These are phyloP conservation scores for Chimonanthus salicifolius DNA, from an alignment of 164 flowering plant species.

Conservation along the genomic window DNA sequence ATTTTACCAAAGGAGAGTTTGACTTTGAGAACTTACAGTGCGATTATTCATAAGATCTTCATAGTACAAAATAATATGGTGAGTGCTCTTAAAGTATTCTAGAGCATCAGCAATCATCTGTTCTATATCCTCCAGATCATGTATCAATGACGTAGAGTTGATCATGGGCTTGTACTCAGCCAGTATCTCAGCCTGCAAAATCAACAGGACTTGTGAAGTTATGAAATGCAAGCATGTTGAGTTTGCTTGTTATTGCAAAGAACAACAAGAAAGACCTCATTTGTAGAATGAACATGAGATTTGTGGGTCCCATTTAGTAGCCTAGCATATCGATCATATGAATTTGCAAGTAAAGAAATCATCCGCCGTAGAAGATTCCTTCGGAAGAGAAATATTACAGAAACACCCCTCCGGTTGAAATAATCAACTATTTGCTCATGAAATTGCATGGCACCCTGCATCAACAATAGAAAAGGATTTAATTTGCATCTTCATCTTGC, in stretches of 20 bases:
- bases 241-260: slow-evolving; percentile 1
- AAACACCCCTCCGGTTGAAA: slow-evolving; percentile 39
- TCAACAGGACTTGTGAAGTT: not conserved
- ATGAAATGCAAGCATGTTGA: not conserved
- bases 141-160: slow-evolving; percentile 31
- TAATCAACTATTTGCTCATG: slow-evolving; percentile 31
- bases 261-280: slow-evolving; percentile 31
- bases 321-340: slow-evolving; percentile 48
- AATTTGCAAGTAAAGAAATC: slow-evolving; percentile 57
- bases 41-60: slow-evolving; percentile 53
- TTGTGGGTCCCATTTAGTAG: slow-evolving; percentile 66
- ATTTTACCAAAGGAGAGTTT: not conserved
- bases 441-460: slow-evolving; percentile 40
- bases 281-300: slow-evolving; percentile 55
- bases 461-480: not conserved
- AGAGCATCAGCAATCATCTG: slow-evolving; percentile 33
- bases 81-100: slow-evolving; percentile 50
- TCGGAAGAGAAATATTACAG: slow-evolving; percentile 52
- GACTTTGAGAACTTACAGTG: slow-evolving; percentile 28
- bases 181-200: slow-evolving; percentile 52
- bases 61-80: slow-evolving; percentile 51
- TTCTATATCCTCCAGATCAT: slow-evolving; percentile 32
- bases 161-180: slow-evolving; percentile 54
- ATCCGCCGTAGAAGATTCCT: slow-evolving; percentile 48
- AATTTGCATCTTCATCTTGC: not conserved